Evolutionary conservation across 345 rosid species (phyloP).

Genomic region (Syzygium oleosum): DNA sequence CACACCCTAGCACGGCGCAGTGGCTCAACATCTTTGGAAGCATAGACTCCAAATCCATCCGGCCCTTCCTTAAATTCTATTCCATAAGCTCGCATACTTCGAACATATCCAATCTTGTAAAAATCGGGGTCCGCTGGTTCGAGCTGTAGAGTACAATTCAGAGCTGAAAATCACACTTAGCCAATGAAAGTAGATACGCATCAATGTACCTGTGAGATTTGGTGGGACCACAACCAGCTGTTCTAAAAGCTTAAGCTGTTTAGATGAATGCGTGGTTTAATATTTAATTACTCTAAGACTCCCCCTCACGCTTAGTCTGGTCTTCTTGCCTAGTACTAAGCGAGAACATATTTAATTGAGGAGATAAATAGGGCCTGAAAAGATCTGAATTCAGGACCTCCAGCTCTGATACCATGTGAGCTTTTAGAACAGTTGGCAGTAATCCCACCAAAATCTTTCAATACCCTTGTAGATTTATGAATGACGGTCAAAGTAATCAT

Average conservation of each 20-base stretch:
- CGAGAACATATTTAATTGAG: too few relatives aligned
- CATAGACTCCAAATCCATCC: slow-evolving; percentile 84
- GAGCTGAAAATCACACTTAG: background rate
- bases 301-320: too few relatives aligned
- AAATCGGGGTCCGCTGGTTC: slow-evolving; percentile 92
- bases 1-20: slow-evolving; percentile 85
- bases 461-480: background rate
- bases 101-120: slow-evolving; percentile 81
- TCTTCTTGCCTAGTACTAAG: too few relatives aligned
- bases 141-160: slow-evolving; percentile 11
- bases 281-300: too few relatives aligned
- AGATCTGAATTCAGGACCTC: too few relatives aligned
- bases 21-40: slow-evolving; percentile 82
- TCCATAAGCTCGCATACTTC: slow-evolving; percentile 87
- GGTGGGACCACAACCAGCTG: too few relatives aligned
- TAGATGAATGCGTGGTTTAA: too few relatives aligned
- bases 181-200: background rate
- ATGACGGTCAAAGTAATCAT: background rate
- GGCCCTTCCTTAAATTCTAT: slow-evolving; percentile 87
- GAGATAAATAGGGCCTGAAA: too few relatives aligned
- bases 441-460: too few relatives aligned
- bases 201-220: background rate
- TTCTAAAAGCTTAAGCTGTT: too few relatives aligned
- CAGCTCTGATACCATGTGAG: too few relatives aligned
- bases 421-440: too few relatives aligned